A percentile compares a stretch with the other conserved stretches of the same genome.
phyloP scores from a whole-genome alignment of 306 rosid species.

The Fagus crenata region DNA sequence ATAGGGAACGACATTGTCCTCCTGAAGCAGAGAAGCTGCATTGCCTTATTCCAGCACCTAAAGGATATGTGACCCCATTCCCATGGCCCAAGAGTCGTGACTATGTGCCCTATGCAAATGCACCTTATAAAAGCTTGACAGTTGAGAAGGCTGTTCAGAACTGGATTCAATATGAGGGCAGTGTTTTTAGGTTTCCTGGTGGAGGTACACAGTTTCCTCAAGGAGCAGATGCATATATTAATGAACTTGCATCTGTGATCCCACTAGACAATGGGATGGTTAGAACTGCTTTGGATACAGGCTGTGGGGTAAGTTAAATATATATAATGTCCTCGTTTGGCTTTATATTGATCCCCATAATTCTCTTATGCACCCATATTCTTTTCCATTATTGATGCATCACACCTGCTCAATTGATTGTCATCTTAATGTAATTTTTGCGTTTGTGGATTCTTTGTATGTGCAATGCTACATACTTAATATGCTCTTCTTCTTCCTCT shows the following conservation, averaged over 20 bases:
- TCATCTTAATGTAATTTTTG: slow-evolving; percentile 1
- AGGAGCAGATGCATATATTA: slow-evolving; percentile 81
- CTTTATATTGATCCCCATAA: slow-evolving; percentile 12
- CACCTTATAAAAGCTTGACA: slow-evolving; percentile 72
- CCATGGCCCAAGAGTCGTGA: slow-evolving; percentile 84
- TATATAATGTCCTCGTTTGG: slow-evolving; percentile 3
- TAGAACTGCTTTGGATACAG: slow-evolving; percentile 78
- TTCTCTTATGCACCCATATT: not conserved
- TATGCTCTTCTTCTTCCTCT: not conserved
- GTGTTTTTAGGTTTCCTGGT: slow-evolving; percentile 80
- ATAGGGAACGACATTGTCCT: slow-evolving; percentile 86
- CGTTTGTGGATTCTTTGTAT: not conserved
- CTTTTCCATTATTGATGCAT: slow-evolving; percentile 9
- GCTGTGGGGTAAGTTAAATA: slow-evolving; percentile 72
- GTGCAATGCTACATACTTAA: not conserved
- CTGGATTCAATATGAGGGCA: slow-evolving; percentile 87
- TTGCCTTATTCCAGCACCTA: slow-evolving; percentile 81
- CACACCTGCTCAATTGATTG: slow-evolving; percentile 1
- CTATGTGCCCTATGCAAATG: slow-evolving; percentile 78
- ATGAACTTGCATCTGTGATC: slow-evolving; percentile 69
- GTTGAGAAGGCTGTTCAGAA: slow-evolving; percentile 90
- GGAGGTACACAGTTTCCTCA: slow-evolving; percentile 88
- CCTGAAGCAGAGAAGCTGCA: slow-evolving; percentile 59
- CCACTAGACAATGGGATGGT: slow-evolving; percentile 69
- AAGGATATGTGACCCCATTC: slow-evolving; percentile 72